These are phyloP conservation scores for Reticulascus tulasneorum DNA, from an alignment of 2,329 filamentous ascomycete genomes.

Conservation along the genomic window DNA sequence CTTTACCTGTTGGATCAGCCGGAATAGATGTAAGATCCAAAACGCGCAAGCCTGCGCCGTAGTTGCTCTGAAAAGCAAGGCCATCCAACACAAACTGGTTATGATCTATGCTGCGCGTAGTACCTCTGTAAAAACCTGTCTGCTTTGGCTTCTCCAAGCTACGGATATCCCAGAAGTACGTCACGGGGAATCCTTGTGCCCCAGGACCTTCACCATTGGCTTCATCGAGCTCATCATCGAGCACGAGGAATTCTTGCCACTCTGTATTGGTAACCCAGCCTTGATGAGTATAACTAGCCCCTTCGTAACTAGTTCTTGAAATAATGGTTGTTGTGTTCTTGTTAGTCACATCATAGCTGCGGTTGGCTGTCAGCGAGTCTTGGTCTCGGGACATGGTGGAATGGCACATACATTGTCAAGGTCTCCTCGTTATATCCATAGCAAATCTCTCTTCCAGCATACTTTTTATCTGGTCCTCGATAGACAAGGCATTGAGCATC, in stretches of 20 bases:
- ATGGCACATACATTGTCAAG: slow-evolving; percentile 35
- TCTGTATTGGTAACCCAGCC: slow-evolving; percentile 47
- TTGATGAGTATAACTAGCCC: slow-evolving; percentile 56
- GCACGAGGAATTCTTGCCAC: slow-evolving; percentile 40
- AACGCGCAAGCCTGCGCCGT: slow-evolving; percentile 41
- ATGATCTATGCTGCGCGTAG: slow-evolving; percentile 39
- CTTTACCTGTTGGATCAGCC: slow-evolving; percentile 37
- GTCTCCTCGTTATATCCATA: slow-evolving; percentile 53
- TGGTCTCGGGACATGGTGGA: too few relatives aligned
- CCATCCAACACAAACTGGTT: slow-evolving; percentile 44
- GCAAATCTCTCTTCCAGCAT: slow-evolving; percentile 48
- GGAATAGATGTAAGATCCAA: slow-evolving; percentile 31
- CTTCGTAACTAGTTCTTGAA: slow-evolving; percentile 50
- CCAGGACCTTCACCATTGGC: slow-evolving; percentile 31
- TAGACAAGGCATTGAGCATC: slow-evolving; percentile 58
- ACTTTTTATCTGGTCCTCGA: slow-evolving; percentile 44
- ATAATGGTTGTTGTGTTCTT: slow-evolving; percentile 41
- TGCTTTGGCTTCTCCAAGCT: slow-evolving; percentile 35
- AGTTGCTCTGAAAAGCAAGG: slow-evolving; percentile 45
- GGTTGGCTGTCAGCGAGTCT: slow-evolving; percentile 18
- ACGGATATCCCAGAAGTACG: slow-evolving; percentile 48
- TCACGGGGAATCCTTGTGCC: slow-evolving; percentile 39
- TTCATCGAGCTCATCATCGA: slow-evolving; percentile 53
- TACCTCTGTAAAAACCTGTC: slow-evolving; percentile 37
- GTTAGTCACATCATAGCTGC: slow-evolving; percentile 46